Evolutionary conservation across 306 rosid genomes (phyloP).

Genomic region (Myrica gale): DNA sequence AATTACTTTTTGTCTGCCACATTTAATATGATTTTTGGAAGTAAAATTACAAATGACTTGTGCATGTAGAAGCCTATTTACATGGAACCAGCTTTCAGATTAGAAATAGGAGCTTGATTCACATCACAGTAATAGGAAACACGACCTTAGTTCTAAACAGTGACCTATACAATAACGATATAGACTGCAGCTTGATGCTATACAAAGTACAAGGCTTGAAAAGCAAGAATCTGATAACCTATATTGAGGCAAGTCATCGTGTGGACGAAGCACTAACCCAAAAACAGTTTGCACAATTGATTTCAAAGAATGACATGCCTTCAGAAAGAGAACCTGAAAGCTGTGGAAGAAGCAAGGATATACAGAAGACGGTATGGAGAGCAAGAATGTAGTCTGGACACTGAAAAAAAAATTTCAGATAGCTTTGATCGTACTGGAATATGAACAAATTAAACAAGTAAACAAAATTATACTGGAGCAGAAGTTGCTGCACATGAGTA

Average conservation of each 20-base stretch:
- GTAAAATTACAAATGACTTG: not conserved
- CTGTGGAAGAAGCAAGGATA: not conserved
- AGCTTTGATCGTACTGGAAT: not conserved
- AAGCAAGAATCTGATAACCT: slow-evolving; percentile 2
- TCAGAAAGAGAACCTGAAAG: not conserved
- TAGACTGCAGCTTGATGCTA: not conserved
- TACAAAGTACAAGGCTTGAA: not conserved
- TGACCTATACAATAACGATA: not conserved
- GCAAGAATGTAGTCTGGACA: not conserved
- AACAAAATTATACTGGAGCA: not conserved
- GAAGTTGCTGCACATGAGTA: not conserved
- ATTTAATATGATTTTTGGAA: too few relatives aligned
- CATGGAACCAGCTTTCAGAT: not conserved
- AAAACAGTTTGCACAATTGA: not conserved
- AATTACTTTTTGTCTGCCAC: too few relatives aligned
- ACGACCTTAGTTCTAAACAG: not conserved
- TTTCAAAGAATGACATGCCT: not conserved
- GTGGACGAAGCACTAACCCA: not conserved
- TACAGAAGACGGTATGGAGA: not conserved
- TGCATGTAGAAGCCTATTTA: not conserved
- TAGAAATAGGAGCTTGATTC: too few relatives aligned
- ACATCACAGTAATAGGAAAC: not conserved
- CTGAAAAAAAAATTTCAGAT: not conserved
- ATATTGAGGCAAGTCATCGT: not conserved
- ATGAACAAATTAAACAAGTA: not conserved